phyloP scores from a whole-genome alignment of 2,329 filamentous ascomycete genomes.

The Scedosporium boydii region DNA sequence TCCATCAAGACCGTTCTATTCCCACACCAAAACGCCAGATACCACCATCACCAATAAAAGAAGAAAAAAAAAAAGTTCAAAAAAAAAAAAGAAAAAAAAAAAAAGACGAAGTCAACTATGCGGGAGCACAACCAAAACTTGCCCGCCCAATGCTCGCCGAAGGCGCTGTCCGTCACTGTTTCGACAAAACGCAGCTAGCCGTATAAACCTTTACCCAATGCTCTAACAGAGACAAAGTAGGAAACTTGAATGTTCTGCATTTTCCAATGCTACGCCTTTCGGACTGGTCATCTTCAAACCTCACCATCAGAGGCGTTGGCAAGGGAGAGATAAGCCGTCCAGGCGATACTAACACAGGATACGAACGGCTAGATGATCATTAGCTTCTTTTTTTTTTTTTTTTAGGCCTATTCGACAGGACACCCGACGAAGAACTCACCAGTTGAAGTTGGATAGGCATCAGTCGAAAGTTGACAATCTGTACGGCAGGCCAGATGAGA shows the following conservation, averaged over 20 bases:
- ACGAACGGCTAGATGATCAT: slow-evolving; percentile 68
- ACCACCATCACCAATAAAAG: background rate
- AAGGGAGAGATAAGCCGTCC: slow-evolving; percentile 93
- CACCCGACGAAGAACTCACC: slow-evolving; percentile 47
- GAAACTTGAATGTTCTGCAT: background rate
- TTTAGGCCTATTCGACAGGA: slow-evolving; percentile 7
- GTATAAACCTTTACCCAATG: background rate
- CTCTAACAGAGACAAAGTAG: background rate
- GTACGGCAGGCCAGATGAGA: slow-evolving; percentile 88
- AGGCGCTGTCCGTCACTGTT: background rate
- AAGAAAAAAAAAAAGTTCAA: too few relatives aligned
- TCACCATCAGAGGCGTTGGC: slow-evolving; percentile 75
- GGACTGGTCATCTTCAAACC: background rate
- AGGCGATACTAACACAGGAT: slow-evolving; percentile 89
- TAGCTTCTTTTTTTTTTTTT: background rate
- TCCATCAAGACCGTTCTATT: background rate
- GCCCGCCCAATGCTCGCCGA: background rate
- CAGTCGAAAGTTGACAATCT: slow-evolving; percentile 91
- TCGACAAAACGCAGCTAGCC: background rate
- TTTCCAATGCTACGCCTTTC: background rate
- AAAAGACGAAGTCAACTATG: background rate
- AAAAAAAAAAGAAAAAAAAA: background rate
- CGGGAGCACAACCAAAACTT: background rate
- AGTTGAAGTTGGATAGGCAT: slow-evolving; percentile 96
- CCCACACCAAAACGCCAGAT: background rate